Base-by-base conservation (phyloP, 2,329 filamentous ascomycete genomes). In the Sporothrix brasiliensis region DNA sequence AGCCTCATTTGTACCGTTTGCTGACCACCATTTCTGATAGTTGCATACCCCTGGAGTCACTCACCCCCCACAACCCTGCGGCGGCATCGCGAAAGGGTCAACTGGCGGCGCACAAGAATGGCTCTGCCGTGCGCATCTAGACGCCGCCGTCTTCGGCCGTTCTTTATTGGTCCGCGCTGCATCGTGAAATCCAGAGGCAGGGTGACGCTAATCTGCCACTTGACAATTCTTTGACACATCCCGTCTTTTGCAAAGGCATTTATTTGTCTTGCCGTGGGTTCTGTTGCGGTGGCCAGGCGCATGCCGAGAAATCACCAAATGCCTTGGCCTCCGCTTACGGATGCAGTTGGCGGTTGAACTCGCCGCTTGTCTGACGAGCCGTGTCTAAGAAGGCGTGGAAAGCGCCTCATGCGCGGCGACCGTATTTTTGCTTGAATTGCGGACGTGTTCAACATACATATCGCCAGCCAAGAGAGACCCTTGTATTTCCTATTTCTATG, bases 141-240 rank as follows among this genome's bases (percentile, higher is more conserved):
- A 63, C 47, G 24, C 21, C 61, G 44, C 41, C 44, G 3, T 34
- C 34, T 9, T 19, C 39, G 60, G 44, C 60, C 16, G 14, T 49
- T 21, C 60, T 49, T 60, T 27, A 34, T 60, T 68, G 67, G 67
- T 24, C 24, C 52, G 52, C 41, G 14, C 11, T 50, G 39, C 53
- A 68, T 68, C 53, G 67, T 50, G 50, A 60, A 34, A 39, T 39
- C 16, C 53, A 30, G 14, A n/a, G 10, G 27, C 34, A 7, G 58
- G 14, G 9, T 44, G 67, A 41, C 53, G 67, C 41, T 19, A 68
- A 47, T 49, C 39, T 50, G 41, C 39, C 14, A 34, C 39, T 50
- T 60, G 53, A 47, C 11, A 44, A 44, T 53, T 34, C 56, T n/a
- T 41, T 53, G 67, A 69, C 67, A 69, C 67, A 53, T 69, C 54